These are phyloP conservation scores for Phaeosphaeria sp. DNA, from an alignment of 2,329 filamentous ascomycete genomes.

Conservation along the genomic window DNA sequence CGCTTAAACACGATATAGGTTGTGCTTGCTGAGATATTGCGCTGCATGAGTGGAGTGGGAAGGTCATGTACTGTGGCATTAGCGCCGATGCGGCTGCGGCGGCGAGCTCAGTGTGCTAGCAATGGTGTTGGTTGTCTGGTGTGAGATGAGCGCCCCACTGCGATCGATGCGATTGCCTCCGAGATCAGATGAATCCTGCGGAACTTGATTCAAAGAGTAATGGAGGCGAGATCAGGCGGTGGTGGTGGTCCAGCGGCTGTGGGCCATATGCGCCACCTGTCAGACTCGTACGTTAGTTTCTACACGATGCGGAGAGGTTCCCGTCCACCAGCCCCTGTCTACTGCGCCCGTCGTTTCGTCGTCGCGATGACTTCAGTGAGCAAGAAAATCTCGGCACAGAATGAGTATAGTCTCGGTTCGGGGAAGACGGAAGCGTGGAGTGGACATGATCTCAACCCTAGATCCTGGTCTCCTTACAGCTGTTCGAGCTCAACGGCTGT, in stretches of 20 bases:
- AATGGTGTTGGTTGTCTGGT: neutral
- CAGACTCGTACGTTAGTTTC: neutral
- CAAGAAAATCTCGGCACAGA: neutral
- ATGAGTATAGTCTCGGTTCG: constrained; percentile 7
- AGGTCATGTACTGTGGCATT: neutral
- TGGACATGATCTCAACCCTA: constrained; percentile 1
- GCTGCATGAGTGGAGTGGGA: neutral
- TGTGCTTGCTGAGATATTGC: neutral
- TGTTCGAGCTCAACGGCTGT: constrained; percentile 14
- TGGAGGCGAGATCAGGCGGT: neutral
- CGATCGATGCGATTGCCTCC: neutral
- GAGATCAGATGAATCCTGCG: neutral
- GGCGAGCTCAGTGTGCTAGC: neutral
- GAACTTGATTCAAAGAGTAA: neutral
- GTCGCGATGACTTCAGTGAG: neutral
- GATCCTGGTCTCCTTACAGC: constrained; percentile 7
- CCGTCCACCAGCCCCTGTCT: neutral
- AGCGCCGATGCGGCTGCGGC: neutral
- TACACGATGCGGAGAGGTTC: constrained; percentile 6
- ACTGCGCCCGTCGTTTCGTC: constrained; percentile 10
- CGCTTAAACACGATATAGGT: neutral
- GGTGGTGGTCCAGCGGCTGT: neutral
- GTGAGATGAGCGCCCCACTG: neutral
- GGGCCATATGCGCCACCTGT: constrained; percentile 1
- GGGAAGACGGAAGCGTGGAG: constrained; percentile 11